Base-by-base conservation (phyloP, 441 rosid species). In the Erodium trifolium region DNA sequence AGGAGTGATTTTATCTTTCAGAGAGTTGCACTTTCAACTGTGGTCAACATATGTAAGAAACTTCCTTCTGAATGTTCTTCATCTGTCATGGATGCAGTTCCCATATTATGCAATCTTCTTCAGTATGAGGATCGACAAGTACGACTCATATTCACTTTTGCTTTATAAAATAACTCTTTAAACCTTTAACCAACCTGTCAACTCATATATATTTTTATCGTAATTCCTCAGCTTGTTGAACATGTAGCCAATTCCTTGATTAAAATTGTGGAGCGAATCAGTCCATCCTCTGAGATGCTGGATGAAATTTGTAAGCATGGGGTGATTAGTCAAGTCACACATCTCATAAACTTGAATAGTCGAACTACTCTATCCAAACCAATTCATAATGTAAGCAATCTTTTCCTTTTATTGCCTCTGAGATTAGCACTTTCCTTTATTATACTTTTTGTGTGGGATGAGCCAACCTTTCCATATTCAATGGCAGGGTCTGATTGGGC, bases 11-110 rank as follows among this genome's bases (percentile, higher is more conserved):
- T 72, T 64, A 51, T 67, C 11, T 64, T 72, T 66, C 82, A 95
- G 99, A 91, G 99, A 74, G 95, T 88, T 75, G 98, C 98, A 31
- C 88, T 95, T 81, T 88, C 93, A 72, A 84, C 90, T 47, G 98
- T 92, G 79, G 93, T 86, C 72, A 92, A 95, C 79, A 87, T 92
- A 77, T 95, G 98, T 75, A 85, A 80, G 87, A 87, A 86, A 79
- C 91, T 95, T 80, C 91, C 97, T 59, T 73, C 88, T 17, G 96
- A 90, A 35, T 71, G 79, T 68, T 78, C 82, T 68, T 79, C 82
- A 17, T 78, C 74, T 66, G 73, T 87, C 72, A 85, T 86, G 91
- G 97, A 88, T 75, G 98, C 95, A 51, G 88, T 88, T 84, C 98
- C 99, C 31, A 74, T 80, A 63, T 82, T 95, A 81, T 90, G 99